phyloP scores from a whole-genome alignment of 768 basidiomycete species.

The Lentinula sp. region DNA sequence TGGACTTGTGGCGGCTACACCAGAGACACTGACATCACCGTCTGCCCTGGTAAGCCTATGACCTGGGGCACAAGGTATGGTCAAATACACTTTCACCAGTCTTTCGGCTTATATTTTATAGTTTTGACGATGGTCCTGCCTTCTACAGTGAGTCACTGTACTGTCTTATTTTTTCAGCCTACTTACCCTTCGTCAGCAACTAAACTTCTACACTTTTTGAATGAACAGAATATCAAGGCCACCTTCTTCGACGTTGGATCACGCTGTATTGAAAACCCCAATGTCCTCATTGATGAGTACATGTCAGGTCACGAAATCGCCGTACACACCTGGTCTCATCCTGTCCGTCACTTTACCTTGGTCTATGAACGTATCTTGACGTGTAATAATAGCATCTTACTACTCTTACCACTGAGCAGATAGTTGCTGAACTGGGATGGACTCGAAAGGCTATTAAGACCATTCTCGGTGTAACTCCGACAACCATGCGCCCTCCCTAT shows the following conservation, averaged over 20 bases:
- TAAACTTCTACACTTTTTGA: conserved; percentile 67
- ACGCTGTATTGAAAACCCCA: conserved; percentile 74
- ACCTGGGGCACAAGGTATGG: conserved; percentile 70
- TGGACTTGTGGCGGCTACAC: conserved; percentile 85
- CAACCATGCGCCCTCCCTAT: conserved; percentile 74
- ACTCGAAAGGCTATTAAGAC: conserved; percentile 79
- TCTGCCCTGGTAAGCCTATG: conserved; percentile 54
- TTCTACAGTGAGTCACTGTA: conserved; percentile 56
- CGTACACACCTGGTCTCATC: conserved; percentile 91
- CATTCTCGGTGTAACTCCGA: conserved; percentile 72
- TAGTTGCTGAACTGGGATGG: conserved; percentile 94
- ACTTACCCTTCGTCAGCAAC: conserved; percentile 31
- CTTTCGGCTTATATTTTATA: conserved; percentile 15
- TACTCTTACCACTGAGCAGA: conserved; percentile 67
- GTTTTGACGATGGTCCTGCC: conserved; percentile 86
- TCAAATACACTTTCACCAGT: not conserved
- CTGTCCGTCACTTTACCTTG: conserved; percentile 25
- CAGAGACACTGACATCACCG: conserved; percentile 52
- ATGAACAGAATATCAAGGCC: conserved; percentile 54
- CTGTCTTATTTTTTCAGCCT: conserved; percentile 26
- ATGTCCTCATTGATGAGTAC: conserved; percentile 73
- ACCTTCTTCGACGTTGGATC: conserved; percentile 94
- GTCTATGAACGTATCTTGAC: conserved; percentile 6
- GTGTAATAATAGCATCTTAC: conserved; percentile 46
- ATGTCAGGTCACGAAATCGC: conserved; percentile 77